Evolutionary conservation across 192 early-diverging fungal genomes (phyloP).

Genomic region (Coemansia asiatica): DNA sequence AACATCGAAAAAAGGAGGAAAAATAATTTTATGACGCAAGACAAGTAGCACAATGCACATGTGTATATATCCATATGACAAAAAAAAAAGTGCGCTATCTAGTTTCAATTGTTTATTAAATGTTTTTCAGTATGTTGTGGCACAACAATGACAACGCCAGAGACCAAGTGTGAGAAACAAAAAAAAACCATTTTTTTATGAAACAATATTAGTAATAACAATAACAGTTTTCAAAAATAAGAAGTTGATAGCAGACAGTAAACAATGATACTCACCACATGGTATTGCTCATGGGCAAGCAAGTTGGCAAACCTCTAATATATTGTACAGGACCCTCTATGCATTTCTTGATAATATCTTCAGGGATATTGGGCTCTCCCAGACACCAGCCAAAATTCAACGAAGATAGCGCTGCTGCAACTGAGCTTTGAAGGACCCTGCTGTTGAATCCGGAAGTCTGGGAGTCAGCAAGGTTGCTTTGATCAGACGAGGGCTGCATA

Average conservation of each 20-base stretch:
- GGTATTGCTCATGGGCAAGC: conserved; percentile 44
- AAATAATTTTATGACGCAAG: background rate
- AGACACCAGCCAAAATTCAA: conserved; percentile 58
- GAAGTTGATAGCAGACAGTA: background rate
- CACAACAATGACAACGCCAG: background rate
- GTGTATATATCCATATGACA: background rate
- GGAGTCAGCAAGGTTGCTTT: conserved; percentile 24
- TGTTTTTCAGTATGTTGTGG: background rate
- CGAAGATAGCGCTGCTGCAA: conserved; percentile 44
- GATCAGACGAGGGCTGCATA: background rate
- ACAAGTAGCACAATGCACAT: background rate
- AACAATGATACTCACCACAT: conserved; percentile 50
- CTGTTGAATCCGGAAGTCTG: conserved; percentile 31
- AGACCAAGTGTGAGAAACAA: background rate
- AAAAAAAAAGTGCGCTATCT: background rate
- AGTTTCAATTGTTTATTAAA: background rate
- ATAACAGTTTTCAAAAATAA: background rate
- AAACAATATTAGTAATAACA: background rate
- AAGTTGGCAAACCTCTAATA: conserved; percentile 41
- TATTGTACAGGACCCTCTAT: conserved; percentile 19
- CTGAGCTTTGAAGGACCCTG: conserved; percentile 22
- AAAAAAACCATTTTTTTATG: background rate
- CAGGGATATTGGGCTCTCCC: conserved; percentile 59
- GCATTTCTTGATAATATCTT: conserved; percentile 52
- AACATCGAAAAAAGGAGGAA: background rate